phyloP scores from a whole-genome alignment of 2,329 filamentous ascomycete species.

The Diplodia intermedia region DNA sequence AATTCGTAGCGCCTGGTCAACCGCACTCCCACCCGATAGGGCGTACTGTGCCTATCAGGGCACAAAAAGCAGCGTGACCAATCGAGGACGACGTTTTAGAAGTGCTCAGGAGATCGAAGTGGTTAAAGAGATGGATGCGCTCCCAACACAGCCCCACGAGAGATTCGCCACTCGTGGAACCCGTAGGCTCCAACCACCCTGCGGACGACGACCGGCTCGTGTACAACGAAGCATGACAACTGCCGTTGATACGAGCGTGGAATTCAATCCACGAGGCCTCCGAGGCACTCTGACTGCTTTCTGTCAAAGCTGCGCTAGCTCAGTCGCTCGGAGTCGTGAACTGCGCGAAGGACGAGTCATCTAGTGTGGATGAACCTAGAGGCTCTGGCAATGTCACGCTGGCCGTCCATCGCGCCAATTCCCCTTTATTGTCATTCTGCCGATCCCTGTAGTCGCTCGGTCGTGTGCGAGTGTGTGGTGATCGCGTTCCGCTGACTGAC shows the following conservation, averaged over 20 bases:
- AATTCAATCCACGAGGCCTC: background rate
- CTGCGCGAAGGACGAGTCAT: background rate
- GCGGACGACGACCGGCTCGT: background rate
- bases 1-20: too few relatives aligned
- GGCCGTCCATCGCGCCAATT: constrained; percentile 8
- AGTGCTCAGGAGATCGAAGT: background rate
- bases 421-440: background rate
- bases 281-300: background rate
- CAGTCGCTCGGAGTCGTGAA: background rate
- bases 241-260: background rate
- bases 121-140: background rate
- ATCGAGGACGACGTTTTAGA: background rate
- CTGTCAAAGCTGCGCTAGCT: background rate
- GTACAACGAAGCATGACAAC: background rate
- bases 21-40: background rate
- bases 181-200: background rate
- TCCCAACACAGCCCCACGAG: background rate
- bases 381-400: background rate
- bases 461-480: background rate
- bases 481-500: constrained; percentile 25
- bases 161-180: background rate
- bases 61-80: background rate
- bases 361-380: constrained; percentile 1
- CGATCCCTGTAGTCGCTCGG: background rate
- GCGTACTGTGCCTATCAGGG: background rate